Evolutionary conservation across 2,329 filamentous ascomycete species (phyloP).

Genomic region (Rhynchosporium agropyri): DNA sequence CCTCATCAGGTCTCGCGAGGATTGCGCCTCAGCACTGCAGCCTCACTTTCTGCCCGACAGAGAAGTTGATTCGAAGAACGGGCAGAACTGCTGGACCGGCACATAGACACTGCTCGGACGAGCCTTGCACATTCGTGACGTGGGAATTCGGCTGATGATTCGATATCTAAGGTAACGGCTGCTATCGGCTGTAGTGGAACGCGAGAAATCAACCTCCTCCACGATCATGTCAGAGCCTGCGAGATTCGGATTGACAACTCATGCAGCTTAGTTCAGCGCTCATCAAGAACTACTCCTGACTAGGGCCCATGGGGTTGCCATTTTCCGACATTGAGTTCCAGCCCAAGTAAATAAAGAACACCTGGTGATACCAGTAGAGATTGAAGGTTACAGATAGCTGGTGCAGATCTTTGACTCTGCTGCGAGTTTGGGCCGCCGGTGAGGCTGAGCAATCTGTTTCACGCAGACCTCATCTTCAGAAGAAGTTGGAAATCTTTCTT

Average conservation of each 20-base stretch:
- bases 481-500: not conserved
- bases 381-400: conserved; percentile 2
- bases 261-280: not conserved
- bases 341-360: not conserved
- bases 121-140: not conserved
- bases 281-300: not conserved
- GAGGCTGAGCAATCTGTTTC: conserved; percentile 4
- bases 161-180: not conserved
- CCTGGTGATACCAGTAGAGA: conserved; percentile 11
- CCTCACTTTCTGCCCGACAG: conserved; percentile 10
- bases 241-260: conserved; percentile 5
- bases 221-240: not conserved
- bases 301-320: not conserved
- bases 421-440: not conserved
- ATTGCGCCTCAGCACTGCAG: conserved; percentile 4
- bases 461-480: not conserved
- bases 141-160: not conserved
- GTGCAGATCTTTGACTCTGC: not conserved
- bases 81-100: not conserved
- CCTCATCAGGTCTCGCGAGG: not conserved
- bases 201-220: not conserved
- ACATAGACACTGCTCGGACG: not conserved
- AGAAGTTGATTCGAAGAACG: not conserved
- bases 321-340: conserved; percentile 7
- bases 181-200: conserved; percentile 6